phyloP scores from a whole-genome alignment of 352 stramenopile genomes.

The Globisporangium parvum region DNA sequence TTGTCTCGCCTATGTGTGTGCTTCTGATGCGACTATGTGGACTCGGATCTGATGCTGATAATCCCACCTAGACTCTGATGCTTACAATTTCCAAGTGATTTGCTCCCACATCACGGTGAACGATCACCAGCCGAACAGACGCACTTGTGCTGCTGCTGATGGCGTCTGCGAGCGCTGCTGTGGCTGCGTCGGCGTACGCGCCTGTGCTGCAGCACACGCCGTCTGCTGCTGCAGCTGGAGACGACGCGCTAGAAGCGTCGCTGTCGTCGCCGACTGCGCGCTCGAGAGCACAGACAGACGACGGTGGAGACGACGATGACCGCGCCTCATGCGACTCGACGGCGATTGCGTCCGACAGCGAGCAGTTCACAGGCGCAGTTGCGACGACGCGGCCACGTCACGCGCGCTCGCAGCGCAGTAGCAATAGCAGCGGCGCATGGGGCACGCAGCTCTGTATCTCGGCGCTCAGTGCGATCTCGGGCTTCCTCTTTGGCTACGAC shows the following conservation, averaged over 20 bases:
- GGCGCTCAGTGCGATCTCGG: conserved; percentile 56
- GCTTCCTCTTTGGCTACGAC: conserved; percentile 73
- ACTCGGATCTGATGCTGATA: no score
- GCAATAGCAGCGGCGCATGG: background rate
- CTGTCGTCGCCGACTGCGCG: background rate
- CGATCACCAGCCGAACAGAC: background rate
- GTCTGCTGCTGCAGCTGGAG: background rate
- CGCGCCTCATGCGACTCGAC: background rate
- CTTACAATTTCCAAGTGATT: background rate
- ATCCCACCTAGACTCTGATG: no score
- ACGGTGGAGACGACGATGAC: background rate
- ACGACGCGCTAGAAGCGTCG: background rate
- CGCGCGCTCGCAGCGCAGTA: background rate
- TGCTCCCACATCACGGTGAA: background rate
- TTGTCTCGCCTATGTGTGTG: no score
- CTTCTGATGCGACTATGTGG: no score
- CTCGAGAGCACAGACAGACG: background rate
- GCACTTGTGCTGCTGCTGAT: background rate
- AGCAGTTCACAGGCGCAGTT: background rate
- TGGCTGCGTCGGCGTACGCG: conserved; percentile 1
- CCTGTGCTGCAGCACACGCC: conserved; percentile 11
- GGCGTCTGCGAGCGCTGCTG: background rate
- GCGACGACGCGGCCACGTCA: background rate
- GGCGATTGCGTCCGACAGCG: conserved; percentile 3
- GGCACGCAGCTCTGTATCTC: conserved; percentile 43